Conservation (phyloP, 2,329 filamentous ascomycete species). For the Xylariaceae sp. region DNA sequence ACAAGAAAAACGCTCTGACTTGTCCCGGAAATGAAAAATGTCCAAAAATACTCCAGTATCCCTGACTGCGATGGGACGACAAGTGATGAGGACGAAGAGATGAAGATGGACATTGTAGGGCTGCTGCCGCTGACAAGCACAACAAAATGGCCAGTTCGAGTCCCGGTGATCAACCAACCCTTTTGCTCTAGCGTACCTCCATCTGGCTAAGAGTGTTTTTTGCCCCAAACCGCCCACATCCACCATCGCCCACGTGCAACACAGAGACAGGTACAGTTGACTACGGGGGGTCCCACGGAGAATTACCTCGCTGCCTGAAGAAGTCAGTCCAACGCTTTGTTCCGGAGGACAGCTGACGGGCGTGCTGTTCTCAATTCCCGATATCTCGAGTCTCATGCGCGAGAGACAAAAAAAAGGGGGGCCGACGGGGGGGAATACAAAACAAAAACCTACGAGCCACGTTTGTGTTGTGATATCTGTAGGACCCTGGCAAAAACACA, state of each 20-base stretch:
- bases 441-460: neutral
- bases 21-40: conserved; percentile 16
- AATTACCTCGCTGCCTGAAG: neutral
- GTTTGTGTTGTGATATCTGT: neutral
- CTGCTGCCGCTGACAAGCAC: too few species aligned
- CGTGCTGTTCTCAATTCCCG: neutral
- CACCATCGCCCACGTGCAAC: neutral
- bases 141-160: neutral
- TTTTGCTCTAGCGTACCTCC: neutral
- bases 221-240: neutral
- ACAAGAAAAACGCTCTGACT: conserved; percentile 11
- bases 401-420: neutral
- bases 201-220: neutral
- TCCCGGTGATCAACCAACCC: neutral
- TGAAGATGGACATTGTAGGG: too few species aligned
- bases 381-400: neutral
- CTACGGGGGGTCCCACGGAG: neutral
- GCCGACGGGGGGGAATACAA: neutral
- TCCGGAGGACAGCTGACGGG: too few species aligned
- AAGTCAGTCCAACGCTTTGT: too few species aligned
- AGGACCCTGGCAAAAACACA: neutral
- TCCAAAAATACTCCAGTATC: conserved; percentile 11
- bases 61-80: conserved; percentile 1
- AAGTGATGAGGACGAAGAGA: neutral
- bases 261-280: neutral